These are phyloP conservation scores for Mucor lusitanicus DNA, from an alignment of 371 early-diverging fungal genomes.

Conservation along the genomic window DNA sequence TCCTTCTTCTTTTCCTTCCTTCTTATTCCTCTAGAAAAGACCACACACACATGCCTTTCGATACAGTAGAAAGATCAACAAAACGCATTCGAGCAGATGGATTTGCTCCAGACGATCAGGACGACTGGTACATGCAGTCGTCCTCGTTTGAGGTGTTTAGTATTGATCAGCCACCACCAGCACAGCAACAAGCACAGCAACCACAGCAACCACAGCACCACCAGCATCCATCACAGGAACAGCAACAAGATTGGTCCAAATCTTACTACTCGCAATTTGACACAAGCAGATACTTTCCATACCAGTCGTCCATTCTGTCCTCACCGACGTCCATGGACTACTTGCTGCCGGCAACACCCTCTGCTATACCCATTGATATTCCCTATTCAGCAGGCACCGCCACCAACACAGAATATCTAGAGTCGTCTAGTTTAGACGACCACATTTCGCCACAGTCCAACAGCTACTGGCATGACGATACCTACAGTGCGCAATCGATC, in stretches of 20 bases:
- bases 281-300: background rate
- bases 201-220: background rate
- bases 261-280: background rate
- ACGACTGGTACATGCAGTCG: slow-evolving; percentile 22
- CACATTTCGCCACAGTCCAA: slow-evolving; percentile 15
- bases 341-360: slow-evolving; percentile 16
- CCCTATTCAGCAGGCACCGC: slow-evolving; percentile 10
- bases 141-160: slow-evolving; percentile 7
- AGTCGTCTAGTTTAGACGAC: slow-evolving; percentile 16
- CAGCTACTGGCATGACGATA: slow-evolving; percentile 19
- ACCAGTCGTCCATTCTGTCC: slow-evolving; percentile 10
- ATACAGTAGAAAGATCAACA: slow-evolving; percentile 29
- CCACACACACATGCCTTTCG: slow-evolving; percentile 24
- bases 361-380: slow-evolving; percentile 24
- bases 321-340: slow-evolving; percentile 17
- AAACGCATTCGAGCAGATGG: slow-evolving; percentile 24
- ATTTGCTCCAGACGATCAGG: slow-evolving; percentile 9
- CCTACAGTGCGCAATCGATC: background rate
- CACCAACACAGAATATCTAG: slow-evolving; percentile 3
- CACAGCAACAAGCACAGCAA: background rate
- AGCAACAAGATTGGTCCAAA: slow-evolving; percentile 1
- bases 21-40: background rate
- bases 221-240: background rate
- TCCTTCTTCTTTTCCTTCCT: background rate
- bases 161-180: background rate